Evolutionary conservation across 2,329 filamentous ascomycete species (phyloP).

Genomic region (Thyridium curvatum): DNA sequence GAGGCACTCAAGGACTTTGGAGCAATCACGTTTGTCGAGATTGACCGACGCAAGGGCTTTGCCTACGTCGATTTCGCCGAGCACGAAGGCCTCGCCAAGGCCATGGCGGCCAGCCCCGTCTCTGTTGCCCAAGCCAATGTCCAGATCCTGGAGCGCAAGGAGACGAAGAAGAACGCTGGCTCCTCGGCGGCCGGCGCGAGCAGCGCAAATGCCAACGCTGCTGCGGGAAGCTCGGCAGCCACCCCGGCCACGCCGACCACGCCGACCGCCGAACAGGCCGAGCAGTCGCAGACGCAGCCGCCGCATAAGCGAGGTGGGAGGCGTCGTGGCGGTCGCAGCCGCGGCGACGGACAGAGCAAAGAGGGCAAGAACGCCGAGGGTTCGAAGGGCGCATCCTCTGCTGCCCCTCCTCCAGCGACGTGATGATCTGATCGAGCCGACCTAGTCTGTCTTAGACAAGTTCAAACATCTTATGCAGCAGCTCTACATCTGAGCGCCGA

Average conservation of each 20-base stretch:
- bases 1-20: slow-evolving; percentile 71
- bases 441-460: too few relatives aligned
- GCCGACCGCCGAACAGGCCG: slow-evolving; percentile 1
- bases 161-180: slow-evolving; percentile 18
- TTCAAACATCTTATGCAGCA: too few relatives aligned
- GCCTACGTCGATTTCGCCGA: slow-evolving; percentile 87
- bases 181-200: background rate
- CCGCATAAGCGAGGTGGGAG: slow-evolving; percentile 9
- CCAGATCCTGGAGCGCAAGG: slow-evolving; percentile 75
- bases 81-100: slow-evolving; percentile 65
- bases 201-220: background rate
- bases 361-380: slow-evolving; percentile 1
- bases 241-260: slow-evolving; percentile 2
- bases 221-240: background rate
- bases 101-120: slow-evolving; percentile 75
- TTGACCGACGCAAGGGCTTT: slow-evolving; percentile 91
- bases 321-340: slow-evolving; percentile 8
- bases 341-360: slow-evolving; percentile 3
- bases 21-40: slow-evolving; percentile 71
- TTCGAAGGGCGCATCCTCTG: background rate
- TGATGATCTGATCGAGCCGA: too few relatives aligned
- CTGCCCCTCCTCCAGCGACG: background rate
- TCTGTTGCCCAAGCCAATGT: slow-evolving; percentile 79
- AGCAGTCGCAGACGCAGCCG: background rate
- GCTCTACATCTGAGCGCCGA: too few relatives aligned